A percentile compares a stretch with the other conserved stretches of the same genome.
phyloP scores from a whole-genome alignment of 2,329 filamentous ascomycete species.

The Rhinocladiella similis region DNA sequence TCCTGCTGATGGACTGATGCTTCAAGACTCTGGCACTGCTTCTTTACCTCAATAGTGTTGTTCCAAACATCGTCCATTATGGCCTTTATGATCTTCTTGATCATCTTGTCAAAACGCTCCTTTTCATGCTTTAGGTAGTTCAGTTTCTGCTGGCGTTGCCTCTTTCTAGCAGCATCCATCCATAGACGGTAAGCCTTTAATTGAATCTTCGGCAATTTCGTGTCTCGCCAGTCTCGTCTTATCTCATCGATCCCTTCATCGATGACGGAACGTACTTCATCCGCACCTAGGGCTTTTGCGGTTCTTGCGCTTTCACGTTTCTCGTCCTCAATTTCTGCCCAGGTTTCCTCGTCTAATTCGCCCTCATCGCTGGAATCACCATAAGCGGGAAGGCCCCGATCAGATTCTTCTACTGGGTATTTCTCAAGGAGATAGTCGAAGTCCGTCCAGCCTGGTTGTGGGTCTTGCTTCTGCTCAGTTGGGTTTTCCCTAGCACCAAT shows the following conservation, averaged over 20 bases:
- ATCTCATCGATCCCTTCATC: conserved; percentile 54
- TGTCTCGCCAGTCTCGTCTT: conserved; percentile 57
- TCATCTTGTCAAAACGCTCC: conserved; percentile 48
- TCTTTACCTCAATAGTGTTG: conserved; percentile 53
- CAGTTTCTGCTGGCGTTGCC: conserved; percentile 45
- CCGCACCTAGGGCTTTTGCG: conserved; percentile 30
- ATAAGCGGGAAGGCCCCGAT: conserved; percentile 50
- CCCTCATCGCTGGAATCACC: conserved; percentile 56
- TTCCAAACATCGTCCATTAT: conserved; percentile 57
- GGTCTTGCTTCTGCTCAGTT: background rate
- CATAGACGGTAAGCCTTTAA: conserved; percentile 63
- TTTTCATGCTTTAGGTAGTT: conserved; percentile 46
- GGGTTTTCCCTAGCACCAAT: background rate
- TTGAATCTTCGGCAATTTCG: conserved; percentile 57
- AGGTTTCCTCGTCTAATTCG: conserved; percentile 60
- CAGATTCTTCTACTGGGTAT: conserved; percentile 41
- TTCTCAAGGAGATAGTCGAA: conserved; percentile 43
- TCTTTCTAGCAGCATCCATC: conserved; percentile 52
- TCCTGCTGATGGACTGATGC: conserved; percentile 62
- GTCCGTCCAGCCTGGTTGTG: conserved; percentile 15
- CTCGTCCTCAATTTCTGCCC: conserved; percentile 63
- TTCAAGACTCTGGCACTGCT: conserved; percentile 62
- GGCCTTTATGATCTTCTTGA: conserved; percentile 56
- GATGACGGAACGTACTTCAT: conserved; percentile 54
- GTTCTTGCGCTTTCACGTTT: conserved; percentile 37